Base-by-base conservation (phyloP, 257 asterid genomes). In the Solanum tarapatanum region DNA sequence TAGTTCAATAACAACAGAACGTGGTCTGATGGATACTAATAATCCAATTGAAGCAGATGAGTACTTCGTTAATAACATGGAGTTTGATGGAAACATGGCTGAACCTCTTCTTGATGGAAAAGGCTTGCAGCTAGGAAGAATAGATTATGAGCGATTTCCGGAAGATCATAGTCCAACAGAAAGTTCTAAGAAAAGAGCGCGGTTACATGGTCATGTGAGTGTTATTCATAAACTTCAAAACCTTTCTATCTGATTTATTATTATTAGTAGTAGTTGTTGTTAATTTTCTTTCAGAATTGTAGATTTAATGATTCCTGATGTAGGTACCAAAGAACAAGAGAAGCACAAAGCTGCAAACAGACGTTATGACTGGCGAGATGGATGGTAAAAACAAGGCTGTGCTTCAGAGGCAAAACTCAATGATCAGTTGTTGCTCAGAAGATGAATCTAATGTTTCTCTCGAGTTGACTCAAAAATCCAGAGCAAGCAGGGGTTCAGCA, bases 401-500 rank as follows among this genome's bases (percentile, higher is more conserved):
- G 82, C 66, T 87, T 77, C 86, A 80, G 2, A 82, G 89, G 87
- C 93, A 88, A 70, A 89, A 91, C 89, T 88, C 93, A 9, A 48
- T 48, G 36, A 90, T 93, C 87, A 86, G 89, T 36, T 88, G 91
- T 89, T 91, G 87, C 91, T 91, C 94, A 0, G 96, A 93, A 87
- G 95, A 93, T 45, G 93, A 89, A 88, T 90, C 89, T 12, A 90
- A 90, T 77, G 93, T 79, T 86, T 93, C 94, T 21, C 91, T 90
- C 55, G 94, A 89, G 36, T 51, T 92, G 35, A 80, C 24, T 14
- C 68, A 2, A 11, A 96, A 96, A 88, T 84, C 90, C 55, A 95
- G 92, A 89, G 94, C 91, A 74, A 90, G 85, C 89, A 93, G 94
- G 88, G 95, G 95, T 2, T 84, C 96, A 35, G 99, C 98, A 73